Percentiles rank a stretch among this genome's conserved stretches.
phyloP scores from a whole-genome alignment of 2,329 filamentous ascomycete species.

The Aureobasidium sp. region DNA sequence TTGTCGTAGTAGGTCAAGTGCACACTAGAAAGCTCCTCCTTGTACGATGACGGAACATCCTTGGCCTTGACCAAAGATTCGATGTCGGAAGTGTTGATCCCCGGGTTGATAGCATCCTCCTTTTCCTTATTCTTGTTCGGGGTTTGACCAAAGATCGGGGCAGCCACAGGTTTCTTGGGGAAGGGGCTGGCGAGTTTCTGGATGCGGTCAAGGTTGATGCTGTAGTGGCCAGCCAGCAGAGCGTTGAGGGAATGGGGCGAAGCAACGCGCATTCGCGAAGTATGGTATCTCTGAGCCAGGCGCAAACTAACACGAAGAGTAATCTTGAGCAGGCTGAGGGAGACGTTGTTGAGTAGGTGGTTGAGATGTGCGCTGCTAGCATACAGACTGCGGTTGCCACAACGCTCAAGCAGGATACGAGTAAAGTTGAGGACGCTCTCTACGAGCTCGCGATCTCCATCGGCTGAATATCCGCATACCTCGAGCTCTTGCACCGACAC shows the following conservation, averaged over 20 bases:
- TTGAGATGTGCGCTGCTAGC: constrained; percentile 86
- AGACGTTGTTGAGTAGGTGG: constrained; percentile 80
- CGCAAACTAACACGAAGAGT: constrained; percentile 76
- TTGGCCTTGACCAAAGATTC: constrained; percentile 58
- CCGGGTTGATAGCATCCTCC: constrained; percentile 39
- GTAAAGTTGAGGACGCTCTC: constrained; percentile 79
- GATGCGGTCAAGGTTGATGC: constrained; percentile 65
- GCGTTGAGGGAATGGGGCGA: constrained; percentile 40
- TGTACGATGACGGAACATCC: constrained; percentile 36
- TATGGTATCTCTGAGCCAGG: constrained; percentile 86
- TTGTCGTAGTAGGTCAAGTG: constrained; percentile 68
- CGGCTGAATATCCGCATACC: constrained; percentile 50
- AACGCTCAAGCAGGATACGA: constrained; percentile 80
- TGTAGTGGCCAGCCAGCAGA: constrained; percentile 75
- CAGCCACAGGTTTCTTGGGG: constrained; percentile 50
- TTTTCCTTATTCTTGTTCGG: constrained; percentile 70
- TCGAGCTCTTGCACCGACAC: constrained; percentile 29
- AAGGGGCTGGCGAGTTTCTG: constrained; percentile 79
- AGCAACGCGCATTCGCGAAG: constrained; percentile 68
- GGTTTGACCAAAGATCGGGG: constrained; percentile 47
- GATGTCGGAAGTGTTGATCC: constrained; percentile 75
- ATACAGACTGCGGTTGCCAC: constrained; percentile 93
- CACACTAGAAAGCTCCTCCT: constrained; percentile 74
- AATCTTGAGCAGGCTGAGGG: constrained; percentile 65
- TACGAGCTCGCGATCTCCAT: constrained; percentile 74